These are phyloP conservation scores for Panaeolus papilionaceus DNA, from an alignment of 768 basidiomycete species.

Conservation along the genomic window DNA sequence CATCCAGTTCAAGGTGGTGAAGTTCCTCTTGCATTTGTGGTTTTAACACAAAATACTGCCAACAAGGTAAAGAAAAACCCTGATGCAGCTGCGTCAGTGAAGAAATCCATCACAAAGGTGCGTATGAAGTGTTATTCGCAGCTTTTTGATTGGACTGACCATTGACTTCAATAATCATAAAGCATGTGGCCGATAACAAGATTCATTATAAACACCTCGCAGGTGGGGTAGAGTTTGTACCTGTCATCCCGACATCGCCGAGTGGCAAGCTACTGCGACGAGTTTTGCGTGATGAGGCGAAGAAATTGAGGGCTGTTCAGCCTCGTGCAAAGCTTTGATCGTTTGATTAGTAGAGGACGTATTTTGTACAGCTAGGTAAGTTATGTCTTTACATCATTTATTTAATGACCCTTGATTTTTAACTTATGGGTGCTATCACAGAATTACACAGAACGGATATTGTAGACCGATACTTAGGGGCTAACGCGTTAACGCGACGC, in stretches of 20 bases:
- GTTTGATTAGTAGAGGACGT: background rate
- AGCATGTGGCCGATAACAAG: constrained; percentile 64
- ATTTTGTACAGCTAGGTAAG: background rate
- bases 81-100: constrained; percentile 39
- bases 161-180: background rate
- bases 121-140: constrained; percentile 1
- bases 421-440: background rate
- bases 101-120: constrained; percentile 56
- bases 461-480: constrained; percentile 1
- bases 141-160: background rate
- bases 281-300: constrained; percentile 56
- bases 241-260: constrained; percentile 65
- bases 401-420: background rate
- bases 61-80: constrained; percentile 38
- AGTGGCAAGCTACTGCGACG: constrained; percentile 63
- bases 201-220: constrained; percentile 62
- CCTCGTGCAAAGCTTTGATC: constrained; percentile 19
- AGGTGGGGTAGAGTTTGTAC: constrained; percentile 63
- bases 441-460: background rate
- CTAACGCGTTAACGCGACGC: constrained; percentile 8
- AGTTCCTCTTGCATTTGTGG: constrained; percentile 72
- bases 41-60: constrained; percentile 50
- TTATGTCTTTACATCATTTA: background rate
- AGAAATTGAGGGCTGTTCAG: constrained; percentile 27
- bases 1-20: constrained; percentile 56